Conservation (phyloP, 176 grass and related monocot species). For the Raddia guianensis region DNA sequence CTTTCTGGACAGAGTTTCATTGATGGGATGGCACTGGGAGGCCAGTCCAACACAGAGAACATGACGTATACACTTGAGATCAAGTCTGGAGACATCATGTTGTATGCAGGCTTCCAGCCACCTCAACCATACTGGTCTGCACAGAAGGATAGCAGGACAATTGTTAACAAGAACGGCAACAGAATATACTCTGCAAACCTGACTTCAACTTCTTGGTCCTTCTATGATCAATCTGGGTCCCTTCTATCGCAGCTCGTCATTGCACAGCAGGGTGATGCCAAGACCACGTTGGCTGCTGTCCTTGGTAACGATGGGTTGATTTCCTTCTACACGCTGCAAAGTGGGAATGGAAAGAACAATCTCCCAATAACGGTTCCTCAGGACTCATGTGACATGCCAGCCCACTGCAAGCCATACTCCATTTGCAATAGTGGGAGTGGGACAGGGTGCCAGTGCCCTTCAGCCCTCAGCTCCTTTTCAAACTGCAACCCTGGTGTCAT, state of each 20-base stretch:
- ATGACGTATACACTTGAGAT: constrained; percentile 72
- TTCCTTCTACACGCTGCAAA: constrained; percentile 54
- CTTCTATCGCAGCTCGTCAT: constrained; percentile 61
- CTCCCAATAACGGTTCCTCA: constrained; percentile 42
- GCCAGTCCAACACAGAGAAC: constrained; percentile 54
- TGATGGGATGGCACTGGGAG: constrained; percentile 63
- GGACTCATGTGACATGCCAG: constrained; percentile 70
- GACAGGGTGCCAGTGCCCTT: constrained; percentile 74
- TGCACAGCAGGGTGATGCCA: constrained; percentile 16
- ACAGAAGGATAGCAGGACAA: constrained; percentile 56
- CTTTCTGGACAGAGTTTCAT: constrained; percentile 73
- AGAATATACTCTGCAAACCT: constrained; percentile 66
- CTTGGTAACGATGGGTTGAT: constrained; percentile 58
- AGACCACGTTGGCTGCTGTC: constrained; percentile 60
- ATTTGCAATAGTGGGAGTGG: constrained; percentile 74
- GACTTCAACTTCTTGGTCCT: constrained; percentile 66
- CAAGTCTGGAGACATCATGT: constrained; percentile 65
- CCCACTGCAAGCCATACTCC: constrained; percentile 61
- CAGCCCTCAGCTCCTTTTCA: constrained; percentile 46
- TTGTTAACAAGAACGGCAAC: constrained; percentile 45
- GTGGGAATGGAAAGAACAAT: constrained; percentile 21
- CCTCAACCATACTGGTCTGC: constrained; percentile 85
- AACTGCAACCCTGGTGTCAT: constrained; percentile 55
- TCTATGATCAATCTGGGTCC: constrained; percentile 64
- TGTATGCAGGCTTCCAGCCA: constrained; percentile 58